Percentiles rank a stretch among this genome's conserved stretches.
phyloP scores from a whole-genome alignment of 2,329 filamentous ascomycete genomes.

The Alternaria longipes region DNA sequence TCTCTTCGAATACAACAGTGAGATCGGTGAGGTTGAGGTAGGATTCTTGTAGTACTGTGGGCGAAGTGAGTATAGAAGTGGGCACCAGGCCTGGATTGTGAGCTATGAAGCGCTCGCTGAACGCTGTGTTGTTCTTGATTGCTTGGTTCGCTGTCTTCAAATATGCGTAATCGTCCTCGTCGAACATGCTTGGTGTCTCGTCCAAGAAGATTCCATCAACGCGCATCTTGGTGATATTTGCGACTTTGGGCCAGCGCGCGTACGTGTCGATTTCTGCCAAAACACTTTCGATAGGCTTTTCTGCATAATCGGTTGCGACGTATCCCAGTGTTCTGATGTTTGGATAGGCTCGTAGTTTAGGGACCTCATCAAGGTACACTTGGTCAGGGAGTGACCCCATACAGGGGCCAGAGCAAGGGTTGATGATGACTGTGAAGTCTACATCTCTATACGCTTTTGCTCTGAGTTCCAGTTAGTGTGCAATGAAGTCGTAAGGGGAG shows the following conservation, averaged over 20 bases:
- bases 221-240: constrained; percentile 51
- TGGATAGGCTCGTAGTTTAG: constrained; percentile 52
- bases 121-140: constrained; percentile 31
- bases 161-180: constrained; percentile 31
- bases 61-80: constrained; percentile 27
- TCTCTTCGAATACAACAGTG: constrained; percentile 46
- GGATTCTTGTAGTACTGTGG: constrained; percentile 28
- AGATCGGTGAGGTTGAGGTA: constrained; percentile 45
- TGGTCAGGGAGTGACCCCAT: constrained; percentile 38
- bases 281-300: constrained; percentile 35
- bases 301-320: constrained; percentile 62
- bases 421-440: constrained; percentile 63
- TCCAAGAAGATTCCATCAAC: constrained; percentile 64
- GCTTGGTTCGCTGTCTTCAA: constrained; percentile 30
- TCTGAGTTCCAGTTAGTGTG: constrained; percentile 14
- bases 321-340: constrained; percentile 63
- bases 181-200: constrained; percentile 55
- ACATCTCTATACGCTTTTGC: constrained; percentile 50
- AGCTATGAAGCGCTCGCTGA: constrained; percentile 39
- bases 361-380: constrained; percentile 51
- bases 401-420: constrained; percentile 56
- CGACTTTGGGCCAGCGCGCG: constrained; percentile 55
- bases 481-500: no score
- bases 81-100: constrained; percentile 42
- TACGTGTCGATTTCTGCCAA: constrained; percentile 59